Evolutionary conservation across 768 basidiomycete genomes (phyloP).

Genomic region (Galerina sulciceps): DNA sequence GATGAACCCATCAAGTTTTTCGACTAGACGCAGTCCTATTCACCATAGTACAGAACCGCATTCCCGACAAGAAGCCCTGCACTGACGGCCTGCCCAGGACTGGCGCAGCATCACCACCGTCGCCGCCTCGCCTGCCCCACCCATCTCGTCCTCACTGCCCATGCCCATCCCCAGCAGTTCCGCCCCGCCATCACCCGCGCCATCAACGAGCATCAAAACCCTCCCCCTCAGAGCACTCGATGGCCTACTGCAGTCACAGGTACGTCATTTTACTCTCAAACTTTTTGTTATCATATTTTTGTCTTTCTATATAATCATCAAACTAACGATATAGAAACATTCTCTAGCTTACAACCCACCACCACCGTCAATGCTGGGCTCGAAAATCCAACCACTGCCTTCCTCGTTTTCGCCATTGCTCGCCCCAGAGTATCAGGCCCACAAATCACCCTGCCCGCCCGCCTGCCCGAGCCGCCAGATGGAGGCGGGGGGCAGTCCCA

Average conservation of each 20-base stretch:
- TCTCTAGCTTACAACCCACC: background rate
- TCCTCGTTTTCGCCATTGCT: background rate
- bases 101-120: too few species aligned
- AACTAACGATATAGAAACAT: background rate
- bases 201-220: too few species aligned
- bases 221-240: too few species aligned
- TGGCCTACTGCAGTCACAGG: background rate
- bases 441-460: conserved; percentile 6
- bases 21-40: too few species aligned
- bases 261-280: background rate
- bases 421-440: conserved; percentile 11
- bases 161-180: too few species aligned
- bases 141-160: too few species aligned
- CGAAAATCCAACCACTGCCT: background rate
- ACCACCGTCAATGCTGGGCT: background rate
- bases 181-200: too few species aligned
- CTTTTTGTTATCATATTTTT: background rate
- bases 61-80: too few species aligned
- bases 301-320: background rate
- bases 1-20: too few species aligned
- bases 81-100: too few species aligned
- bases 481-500: background rate
- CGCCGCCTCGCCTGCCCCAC: too few species aligned
- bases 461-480: background rate
- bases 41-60: too few species aligned